Evolutionary conservation across 2,329 filamentous ascomycete species (phyloP), one percentile per base, ranked within the genome.

Genomic region (Nigrograna mackinnonii): DNA sequence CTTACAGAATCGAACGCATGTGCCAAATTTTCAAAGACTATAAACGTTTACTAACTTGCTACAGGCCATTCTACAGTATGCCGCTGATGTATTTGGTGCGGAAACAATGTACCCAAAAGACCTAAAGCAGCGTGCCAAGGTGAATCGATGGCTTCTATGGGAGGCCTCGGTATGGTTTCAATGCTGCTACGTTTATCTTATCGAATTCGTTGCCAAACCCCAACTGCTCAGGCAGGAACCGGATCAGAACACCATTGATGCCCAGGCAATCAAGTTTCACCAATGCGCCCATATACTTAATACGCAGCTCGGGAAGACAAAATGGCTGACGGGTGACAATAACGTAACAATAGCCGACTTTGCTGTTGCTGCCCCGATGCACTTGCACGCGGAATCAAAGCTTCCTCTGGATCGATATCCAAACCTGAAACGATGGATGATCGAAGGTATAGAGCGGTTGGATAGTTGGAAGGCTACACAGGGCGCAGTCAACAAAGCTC

Each of bases 81-180:
- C 64, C 26, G 69, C 69, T 14, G 70, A 74, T 30, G 43, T 57
- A 18, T 46, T 44, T 30, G 56, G 54, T 4, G 55, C 48, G 22
- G 54, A 57, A 13, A 44, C 58, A 4, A 58, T 65, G 26, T 74
- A 72, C 41, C 69, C 70, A 1, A 67, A 64, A 35, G 69, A 73
- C 42, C 49, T 65, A 21, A 69, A 70, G 48, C 37, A 61, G 36
- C 67, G 70, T 17, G 68, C 68, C 9, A 52, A 66, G 14, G 55
- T 71, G 44, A 72, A 73, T 41, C 50, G 63, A 6, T 74, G 69
- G 69, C 54, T 74, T 11, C 61, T 73, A 3, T 74, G 70, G 71
- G 71, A 74, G 40, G 58, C 68, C 1, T 64, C 59, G 2, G 59
- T 60, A 4, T 74, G 70, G 70, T 74, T 73, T 42, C 56, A 50